Evolutionary conservation across 805 yeast genomes (phyloP).

Genomic region (Wickerhamomyces alni): DNA sequence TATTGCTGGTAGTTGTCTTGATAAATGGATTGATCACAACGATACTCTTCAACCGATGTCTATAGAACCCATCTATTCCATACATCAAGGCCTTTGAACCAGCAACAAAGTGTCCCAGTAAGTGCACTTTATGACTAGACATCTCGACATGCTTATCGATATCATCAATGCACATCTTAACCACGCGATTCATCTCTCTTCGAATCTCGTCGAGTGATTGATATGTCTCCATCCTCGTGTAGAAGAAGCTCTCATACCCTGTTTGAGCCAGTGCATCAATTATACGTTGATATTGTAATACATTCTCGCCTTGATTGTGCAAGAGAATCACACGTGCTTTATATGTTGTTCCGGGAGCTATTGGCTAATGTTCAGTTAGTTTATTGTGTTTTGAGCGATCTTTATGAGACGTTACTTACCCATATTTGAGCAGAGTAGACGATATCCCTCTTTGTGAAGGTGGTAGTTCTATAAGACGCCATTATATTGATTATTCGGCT

Average conservation of each 20-base stretch:
- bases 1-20: constrained; percentile 3
- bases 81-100: constrained; percentile 14
- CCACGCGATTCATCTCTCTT: constrained; percentile 13
- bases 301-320: constrained; percentile 16
- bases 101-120: constrained; percentile 12
- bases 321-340: constrained; percentile 16
- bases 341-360: constrained; percentile 10
- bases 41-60: constrained; percentile 12
- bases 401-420: too few relatives aligned
- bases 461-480: constrained; percentile 1
- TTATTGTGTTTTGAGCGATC: too few relatives aligned
- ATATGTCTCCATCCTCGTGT: constrained; percentile 6
- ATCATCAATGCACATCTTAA: constrained; percentile 16
- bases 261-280: constrained; percentile 11
- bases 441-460: constrained; percentile 17
- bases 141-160: constrained; percentile 5
- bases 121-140: constrained; percentile 6
- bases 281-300: constrained; percentile 8
- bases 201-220: constrained; percentile 8
- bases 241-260: constrained; percentile 17
- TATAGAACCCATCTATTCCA: constrained; percentile 13
- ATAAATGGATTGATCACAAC: constrained; percentile 16
- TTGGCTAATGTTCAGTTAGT: too few relatives aligned
- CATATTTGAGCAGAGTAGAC: constrained; percentile 21
- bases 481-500: too few relatives aligned